Base-by-base conservation (phyloP, 768 basidiomycete species). In the Naganishia friedmannii region DNA sequence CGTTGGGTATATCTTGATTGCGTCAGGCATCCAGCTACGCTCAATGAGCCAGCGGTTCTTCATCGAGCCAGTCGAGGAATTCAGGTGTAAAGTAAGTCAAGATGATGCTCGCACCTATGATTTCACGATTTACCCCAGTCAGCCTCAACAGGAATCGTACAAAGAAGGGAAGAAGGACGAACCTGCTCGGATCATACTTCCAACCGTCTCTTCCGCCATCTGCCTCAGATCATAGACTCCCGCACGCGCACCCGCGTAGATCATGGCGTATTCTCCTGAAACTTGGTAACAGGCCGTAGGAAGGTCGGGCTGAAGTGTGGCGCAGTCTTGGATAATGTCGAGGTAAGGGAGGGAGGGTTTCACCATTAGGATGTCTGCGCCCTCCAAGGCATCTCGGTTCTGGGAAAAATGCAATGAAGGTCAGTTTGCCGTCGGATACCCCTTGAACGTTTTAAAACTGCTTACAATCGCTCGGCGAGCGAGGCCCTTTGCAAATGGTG, bases 281-380 rank as follows among this genome's bases (percentile, higher is more conserved):
- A 99, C 96, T 75, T 83, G 83, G 81, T 98, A 99, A 76, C 91
- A 92, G 0, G 96, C 96, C n/a, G 96, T 85, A 1, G 95, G 95
- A 76, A 91, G 89, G 77, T 95, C 88, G 0, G 87, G 87, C 6
- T 91, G 88, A 53, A 96, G 85, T 74, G 88, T 82, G 3, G 88
- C 87, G 19, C 92, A 92, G 77, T 96, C 92, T 37, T 90, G 86
- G 74, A 99, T 90, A 82, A 98, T 89, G 82, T 99, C 96, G 63
- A 98, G 90, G 83, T 98, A 98, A 0, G 96, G 94, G 71, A 98
- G 82, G 0, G 93, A 86, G 23, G 96, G 96, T 79, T 99, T 99
- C 79, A 99, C 93, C 94, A 99, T 98, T 79, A 99, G 88, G 77
- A 99, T 91, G 78, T 99, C 96, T 21, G 96, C 96, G 23, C 96